Conservation (phyloP, 2,329 filamentous ascomycete genomes). For the Clonostachys sp. region DNA sequence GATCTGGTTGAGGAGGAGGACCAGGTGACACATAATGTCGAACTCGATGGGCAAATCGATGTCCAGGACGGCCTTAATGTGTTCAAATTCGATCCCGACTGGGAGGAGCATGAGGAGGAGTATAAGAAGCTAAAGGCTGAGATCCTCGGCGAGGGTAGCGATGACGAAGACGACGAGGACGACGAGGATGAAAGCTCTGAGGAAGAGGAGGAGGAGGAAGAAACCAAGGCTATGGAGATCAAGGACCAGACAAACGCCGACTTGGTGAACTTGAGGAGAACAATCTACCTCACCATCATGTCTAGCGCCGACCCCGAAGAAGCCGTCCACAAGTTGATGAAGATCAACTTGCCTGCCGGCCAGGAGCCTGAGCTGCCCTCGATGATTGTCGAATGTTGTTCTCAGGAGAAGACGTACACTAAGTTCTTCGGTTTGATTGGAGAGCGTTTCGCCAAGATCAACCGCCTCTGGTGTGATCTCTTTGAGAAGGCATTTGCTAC, state of each 20-base stretch:
- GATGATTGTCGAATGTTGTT: slow-evolving; percentile 97
- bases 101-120: slow-evolving; percentile 84
- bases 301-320: slow-evolving; percentile 95
- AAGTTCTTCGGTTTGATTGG: slow-evolving; percentile 96
- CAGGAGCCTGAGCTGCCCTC: slow-evolving; percentile 87
- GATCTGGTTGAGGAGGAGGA: slow-evolving; percentile 97
- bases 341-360: slow-evolving; percentile 80
- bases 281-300: slow-evolving; percentile 97
- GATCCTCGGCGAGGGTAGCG: slow-evolving; percentile 90
- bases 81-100: slow-evolving; percentile 90
- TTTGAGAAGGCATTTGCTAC: slow-evolving; percentile 88
- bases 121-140: slow-evolving; percentile 90
- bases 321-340: slow-evolving; percentile 95
- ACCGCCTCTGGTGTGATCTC: slow-evolving; percentile 87
- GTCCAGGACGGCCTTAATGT: slow-evolving; percentile 87
- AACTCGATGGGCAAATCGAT: slow-evolving; percentile 78
- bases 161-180: slow-evolving; percentile 70
- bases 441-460: slow-evolving; percentile 93
- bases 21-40: slow-evolving; percentile 86
- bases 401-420: slow-evolving; percentile 93
- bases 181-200: slow-evolving; percentile 55
- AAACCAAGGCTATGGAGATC: slow-evolving; percentile 85
- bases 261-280: slow-evolving; percentile 85
- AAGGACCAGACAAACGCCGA: slow-evolving; percentile 98
- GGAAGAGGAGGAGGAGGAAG: slow-evolving; percentile 66